phyloP scores from a whole-genome alignment of 2,329 filamentous ascomycete species.

The Ophiostoma sp. region DNA sequence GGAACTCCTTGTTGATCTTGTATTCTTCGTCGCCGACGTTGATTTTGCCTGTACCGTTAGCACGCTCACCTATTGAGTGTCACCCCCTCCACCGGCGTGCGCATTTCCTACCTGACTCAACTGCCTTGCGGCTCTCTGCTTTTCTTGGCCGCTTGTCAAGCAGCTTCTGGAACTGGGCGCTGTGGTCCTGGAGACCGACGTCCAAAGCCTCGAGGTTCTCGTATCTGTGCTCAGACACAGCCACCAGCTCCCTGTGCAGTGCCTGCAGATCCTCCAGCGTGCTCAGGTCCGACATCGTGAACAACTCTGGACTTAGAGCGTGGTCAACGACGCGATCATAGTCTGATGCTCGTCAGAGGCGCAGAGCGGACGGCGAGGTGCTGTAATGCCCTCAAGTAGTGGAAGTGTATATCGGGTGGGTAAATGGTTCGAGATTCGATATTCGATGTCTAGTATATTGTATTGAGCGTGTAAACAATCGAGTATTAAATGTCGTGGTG shows the following conservation, averaged over 20 bases:
- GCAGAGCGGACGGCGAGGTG: neutral
- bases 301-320: slow-evolving; percentile 19
- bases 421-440: neutral
- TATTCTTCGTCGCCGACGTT: slow-evolving; percentile 68
- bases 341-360: slow-evolving; percentile 7
- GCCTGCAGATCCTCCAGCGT: slow-evolving; percentile 72
- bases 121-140: slow-evolving; percentile 64
- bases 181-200: slow-evolving; percentile 61
- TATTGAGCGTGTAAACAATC: neutral
- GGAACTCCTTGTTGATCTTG: slow-evolving; percentile 78
- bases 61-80: neutral
- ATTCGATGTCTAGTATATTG: neutral
- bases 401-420: neutral
- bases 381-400: neutral
- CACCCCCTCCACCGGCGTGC: neutral
- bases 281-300: slow-evolving; percentile 65
- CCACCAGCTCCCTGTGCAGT: slow-evolving; percentile 78
- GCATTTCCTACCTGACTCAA: slow-evolving; percentile 57
- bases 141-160: slow-evolving; percentile 71
- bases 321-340: slow-evolving; percentile 25
- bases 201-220: slow-evolving; percentile 62
- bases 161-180: slow-evolving; percentile 63
- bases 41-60: slow-evolving; percentile 59
- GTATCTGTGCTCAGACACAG: slow-evolving; percentile 63
- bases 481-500: neutral